Conservation (phyloP, 2,329 filamentous ascomycete genomes). For the Clonostachys rhizophaga region DNA sequence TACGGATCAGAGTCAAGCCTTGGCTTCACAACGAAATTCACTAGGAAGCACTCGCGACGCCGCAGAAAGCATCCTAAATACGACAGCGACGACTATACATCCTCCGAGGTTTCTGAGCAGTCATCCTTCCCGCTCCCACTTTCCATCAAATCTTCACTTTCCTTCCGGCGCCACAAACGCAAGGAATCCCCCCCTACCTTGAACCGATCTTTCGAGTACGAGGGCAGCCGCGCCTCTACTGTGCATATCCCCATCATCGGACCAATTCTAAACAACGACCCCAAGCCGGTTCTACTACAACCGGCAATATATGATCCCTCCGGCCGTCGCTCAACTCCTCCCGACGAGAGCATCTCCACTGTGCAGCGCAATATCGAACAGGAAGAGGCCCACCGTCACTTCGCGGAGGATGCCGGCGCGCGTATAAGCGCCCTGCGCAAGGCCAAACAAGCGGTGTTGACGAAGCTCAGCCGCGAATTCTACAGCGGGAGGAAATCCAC, state of each 20-base stretch:
- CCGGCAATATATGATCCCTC: slow-evolving; percentile 52
- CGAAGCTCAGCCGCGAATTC: slow-evolving; percentile 52
- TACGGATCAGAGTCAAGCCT: slow-evolving; percentile 20
- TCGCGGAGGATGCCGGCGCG: slow-evolving; percentile 53
- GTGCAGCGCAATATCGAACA: slow-evolving; percentile 54
- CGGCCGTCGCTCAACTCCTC: slow-evolving; percentile 5
- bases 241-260: slow-evolving; percentile 31
- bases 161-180: slow-evolving; percentile 1
- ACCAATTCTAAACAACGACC: slow-evolving; percentile 42
- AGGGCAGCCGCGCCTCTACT: not conserved
- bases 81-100: slow-evolving; percentile 10
- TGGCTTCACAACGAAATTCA: slow-evolving; percentile 42
- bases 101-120: slow-evolving; percentile 8
- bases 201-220: not conserved
- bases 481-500: slow-evolving; percentile 7
- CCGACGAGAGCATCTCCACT: slow-evolving; percentile 44
- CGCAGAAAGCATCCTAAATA: slow-evolving; percentile 27
- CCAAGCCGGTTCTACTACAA: slow-evolving; percentile 49
- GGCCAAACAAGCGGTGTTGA: slow-evolving; percentile 56
- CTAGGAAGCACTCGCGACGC: slow-evolving; percentile 32
- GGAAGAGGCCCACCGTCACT: slow-evolving; percentile 48
- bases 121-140: slow-evolving; percentile 7
- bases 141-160: not conserved
- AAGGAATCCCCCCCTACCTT: not conserved
- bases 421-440: slow-evolving; percentile 50